Conservation (phyloP, 2,329 filamentous ascomycete genomes). For the Dactylonectria estremocensis region DNA sequence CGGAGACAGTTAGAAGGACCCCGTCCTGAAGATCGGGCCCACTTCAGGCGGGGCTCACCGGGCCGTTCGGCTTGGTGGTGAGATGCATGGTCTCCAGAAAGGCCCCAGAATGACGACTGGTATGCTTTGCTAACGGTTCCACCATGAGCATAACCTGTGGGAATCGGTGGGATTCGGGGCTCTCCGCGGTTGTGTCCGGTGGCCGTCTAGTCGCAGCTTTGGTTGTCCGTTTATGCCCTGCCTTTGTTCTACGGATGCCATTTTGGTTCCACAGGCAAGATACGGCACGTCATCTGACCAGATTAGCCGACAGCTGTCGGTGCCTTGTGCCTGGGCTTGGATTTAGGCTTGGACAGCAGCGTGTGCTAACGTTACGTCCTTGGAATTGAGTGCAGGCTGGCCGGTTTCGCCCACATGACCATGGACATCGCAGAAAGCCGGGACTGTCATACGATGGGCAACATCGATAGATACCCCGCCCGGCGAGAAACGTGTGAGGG, state of each 20-base stretch:
- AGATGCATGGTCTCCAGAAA: constrained; percentile 37
- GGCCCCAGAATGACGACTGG: constrained; percentile 45
- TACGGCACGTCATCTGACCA: constrained; percentile 15
- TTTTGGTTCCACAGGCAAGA: background rate
- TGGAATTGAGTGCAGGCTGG: constrained; percentile 33
- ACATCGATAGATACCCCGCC: constrained; percentile 32
- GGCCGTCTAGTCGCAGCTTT: background rate
- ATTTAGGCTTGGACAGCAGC: constrained; percentile 27
- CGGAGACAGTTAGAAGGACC: constrained; percentile 30
- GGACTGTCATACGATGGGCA: constrained; percentile 46
- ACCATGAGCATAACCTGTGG: constrained; percentile 22
- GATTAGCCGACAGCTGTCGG: constrained; percentile 17
- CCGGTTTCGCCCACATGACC: constrained; percentile 47
- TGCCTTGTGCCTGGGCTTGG: constrained; percentile 5
- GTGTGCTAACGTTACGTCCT: constrained; percentile 28
- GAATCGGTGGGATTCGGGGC: constrained; percentile 30
- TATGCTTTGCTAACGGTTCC: constrained; percentile 27
- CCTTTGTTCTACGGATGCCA: background rate
- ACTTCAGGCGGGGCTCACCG: constrained; percentile 43
- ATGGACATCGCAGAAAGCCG: constrained; percentile 29
- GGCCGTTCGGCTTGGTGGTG: constrained; percentile 36
- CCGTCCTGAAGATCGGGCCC: constrained; percentile 43
- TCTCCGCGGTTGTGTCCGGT: constrained; percentile 15
- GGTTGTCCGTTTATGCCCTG: background rate
- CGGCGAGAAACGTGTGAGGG: constrained; percentile 24